Base-by-base conservation (phyloP, 2,329 filamentous ascomycete species). In the Claviceps cyperi region DNA sequence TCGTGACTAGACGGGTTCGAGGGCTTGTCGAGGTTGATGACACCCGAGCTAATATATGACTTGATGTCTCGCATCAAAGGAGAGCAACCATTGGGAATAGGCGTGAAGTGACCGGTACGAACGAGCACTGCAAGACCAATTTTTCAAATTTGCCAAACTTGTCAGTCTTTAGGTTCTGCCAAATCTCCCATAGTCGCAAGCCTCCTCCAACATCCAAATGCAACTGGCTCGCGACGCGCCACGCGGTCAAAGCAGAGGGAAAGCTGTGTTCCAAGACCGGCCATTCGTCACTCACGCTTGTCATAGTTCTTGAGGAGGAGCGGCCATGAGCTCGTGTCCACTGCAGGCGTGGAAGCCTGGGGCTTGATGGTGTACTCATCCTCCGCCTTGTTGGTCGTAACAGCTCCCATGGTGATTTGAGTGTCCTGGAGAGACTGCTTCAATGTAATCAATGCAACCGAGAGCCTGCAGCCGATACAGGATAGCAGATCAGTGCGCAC, bases 1-100 rank as follows among this genome's bases (percentile, higher is more conserved):
- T 98, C 92, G 78, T 98, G 92, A 63, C 85, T 92, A 58, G 90
- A 96, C 50, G 91, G 91, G 75, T 98, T 98, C 49, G 90, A 94
- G 51, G 91, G 92, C 75, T 70, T 70, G 57, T 70, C 68, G 60
- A 96, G 83, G 74, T 98, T 98, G 72, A 98, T 97, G 52, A 98
- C 91, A 72, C 92, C 92, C 56, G 88, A 94, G 68, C 86, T 91
- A 66, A 98, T 83, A 74, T 97, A 98, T 56, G 86, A 89, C 77
- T 96, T 96, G 64, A 98, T 78, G 68, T 97, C 91, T 69, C 92
- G 86, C 71, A 88, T 90, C 65, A 94, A 74, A 50, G 92, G 92
- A 56, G 86, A 82, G 73, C 86, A 94, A 64, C 92, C 92, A 67
- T 86, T 84, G 59, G 91, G 88, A 60, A 97, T 97, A 50, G 92